Conservation (phyloP, 1,284 basidiomycete species). For the Fomitopsis pinicola region DNA sequence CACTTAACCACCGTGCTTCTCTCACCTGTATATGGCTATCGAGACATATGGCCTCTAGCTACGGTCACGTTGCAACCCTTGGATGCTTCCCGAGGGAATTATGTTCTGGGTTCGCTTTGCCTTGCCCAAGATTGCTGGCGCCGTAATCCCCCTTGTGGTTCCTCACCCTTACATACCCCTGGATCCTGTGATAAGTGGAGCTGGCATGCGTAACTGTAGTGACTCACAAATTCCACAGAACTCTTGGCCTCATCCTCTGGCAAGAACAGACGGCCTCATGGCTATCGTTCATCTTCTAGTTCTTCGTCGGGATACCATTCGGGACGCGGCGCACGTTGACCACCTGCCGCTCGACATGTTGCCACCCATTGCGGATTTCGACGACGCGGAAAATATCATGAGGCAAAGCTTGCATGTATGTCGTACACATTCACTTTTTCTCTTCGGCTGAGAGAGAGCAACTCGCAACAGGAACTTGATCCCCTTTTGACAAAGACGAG, state of each 20-base stretch:
- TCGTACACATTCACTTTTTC: neutral
- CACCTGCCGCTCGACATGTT: constrained; percentile 27
- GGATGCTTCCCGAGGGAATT: constrained; percentile 30
- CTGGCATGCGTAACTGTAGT: neutral
- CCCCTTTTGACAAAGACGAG: constrained; percentile 9
- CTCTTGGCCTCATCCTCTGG: constrained; percentile 42
- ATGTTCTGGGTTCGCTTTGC: constrained; percentile 27
- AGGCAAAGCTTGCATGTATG: constrained; percentile 26
- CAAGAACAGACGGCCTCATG: constrained; percentile 63
- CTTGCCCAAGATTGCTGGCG: constrained; percentile 33
- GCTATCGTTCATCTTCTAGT: constrained; percentile 50
- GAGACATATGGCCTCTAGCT: constrained; percentile 58
- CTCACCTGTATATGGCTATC: constrained; percentile 40
- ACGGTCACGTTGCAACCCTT: constrained; percentile 39
- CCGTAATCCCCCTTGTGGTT: constrained; percentile 37
- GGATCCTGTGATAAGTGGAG: constrained; percentile 33
- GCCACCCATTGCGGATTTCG: constrained; percentile 44
- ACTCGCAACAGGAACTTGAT: constrained; percentile 21
- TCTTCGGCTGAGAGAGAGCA: constrained; percentile 12
- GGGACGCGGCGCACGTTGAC: constrained; percentile 19
- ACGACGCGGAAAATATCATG: constrained; percentile 36
- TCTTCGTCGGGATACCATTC: constrained; percentile 42
- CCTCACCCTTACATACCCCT: constrained; percentile 38
- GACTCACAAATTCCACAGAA: constrained; percentile 24
- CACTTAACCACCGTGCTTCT: constrained; percentile 12